Conservation (phyloP, 1,284 basidiomycete genomes). For the Amylostereum chailletii region DNA sequence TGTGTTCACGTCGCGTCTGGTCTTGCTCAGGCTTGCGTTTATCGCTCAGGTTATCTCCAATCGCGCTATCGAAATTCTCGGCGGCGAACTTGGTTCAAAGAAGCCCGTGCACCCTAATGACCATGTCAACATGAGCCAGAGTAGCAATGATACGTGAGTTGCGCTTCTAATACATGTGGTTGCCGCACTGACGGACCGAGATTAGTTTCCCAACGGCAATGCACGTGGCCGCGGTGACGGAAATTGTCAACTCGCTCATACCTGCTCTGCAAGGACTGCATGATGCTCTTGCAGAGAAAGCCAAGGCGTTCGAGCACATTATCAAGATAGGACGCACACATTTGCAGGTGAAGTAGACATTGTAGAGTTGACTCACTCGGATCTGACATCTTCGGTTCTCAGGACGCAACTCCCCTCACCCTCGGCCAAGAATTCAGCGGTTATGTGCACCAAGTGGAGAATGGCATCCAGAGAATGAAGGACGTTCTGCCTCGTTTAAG, state of each 20-base stretch:
- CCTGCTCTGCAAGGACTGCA: constrained; percentile 83
- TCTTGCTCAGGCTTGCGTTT: no score
- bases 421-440: constrained; percentile 99
- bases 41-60: constrained; percentile 85
- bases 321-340: constrained; percentile 99
- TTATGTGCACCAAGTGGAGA: constrained; percentile 91
- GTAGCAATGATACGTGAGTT: constrained; percentile 92
- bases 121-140: constrained; percentile 99
- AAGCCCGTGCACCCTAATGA: constrained; percentile 99
- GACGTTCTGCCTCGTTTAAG: constrained; percentile 82
- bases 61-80: constrained; percentile 94
- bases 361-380: not conserved
- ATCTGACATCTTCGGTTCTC: constrained; percentile 6
- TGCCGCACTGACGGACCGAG: not conserved
- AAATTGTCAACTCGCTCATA: constrained; percentile 75
- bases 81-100: constrained; percentile 93
- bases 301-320: constrained; percentile 77
- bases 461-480: constrained; percentile 85
- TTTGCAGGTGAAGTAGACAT: constrained; percentile 50
- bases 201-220: constrained; percentile 95
- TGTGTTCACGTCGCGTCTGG: not conserved
- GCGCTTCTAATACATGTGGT: not conserved
- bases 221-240: constrained; percentile 94
- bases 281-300: constrained; percentile 79
- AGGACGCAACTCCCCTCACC: constrained; percentile 97